Evolutionary conservation across 495 filamentous ascomycete species (phyloP), one percentile per base, ranked within the genome.

Genomic region (Lepidopterella palustris): DNA sequence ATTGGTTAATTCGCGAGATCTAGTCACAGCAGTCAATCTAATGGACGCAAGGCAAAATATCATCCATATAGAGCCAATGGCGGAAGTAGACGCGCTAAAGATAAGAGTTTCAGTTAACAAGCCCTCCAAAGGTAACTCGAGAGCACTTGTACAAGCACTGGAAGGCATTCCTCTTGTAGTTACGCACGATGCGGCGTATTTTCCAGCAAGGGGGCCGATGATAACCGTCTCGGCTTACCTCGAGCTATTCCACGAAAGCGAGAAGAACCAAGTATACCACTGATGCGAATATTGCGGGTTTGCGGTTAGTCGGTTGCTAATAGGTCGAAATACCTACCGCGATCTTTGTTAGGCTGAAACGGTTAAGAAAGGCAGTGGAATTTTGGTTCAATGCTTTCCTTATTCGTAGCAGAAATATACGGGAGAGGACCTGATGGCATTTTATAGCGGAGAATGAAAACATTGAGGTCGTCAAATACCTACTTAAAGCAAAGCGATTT

Each of bases 111-210:
- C 52, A 20, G 27, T 61, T 20, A 23, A 26, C 40, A 51, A 39
- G n/a, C 31, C 51, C 24, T 23, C 23, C 18, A 23, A 32, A 49
- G 57, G 9, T 13, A 57, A 61, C 42, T 51, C 52, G 15, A 53
- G 42, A 25, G 52, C 45, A 31, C 54, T 65, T 35, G 52, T 62
- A 10, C 52, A 48, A n/a, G 53, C 53, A 15, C 62, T 57, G 10
- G 59, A 65, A 26, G 18, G 48, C 47, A 61, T 65, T 5, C 59
- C 62, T 53, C 62, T 65, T 32, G 59, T 58, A 3, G 23, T 63
- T 21, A 49, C 42, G 6, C 60, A 63, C 8, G 60, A 55, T 10
- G 49, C 56, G n/a, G 56, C 60, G 9, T 63, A 59, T 39, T 53
- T 63, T 48, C 24, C 31, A 20, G 42, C 26, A 29, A 24, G 45